phyloP scores from a whole-genome alignment of 495 filamentous ascomycete species.

The Aspergillus bridgeri region DNA sequence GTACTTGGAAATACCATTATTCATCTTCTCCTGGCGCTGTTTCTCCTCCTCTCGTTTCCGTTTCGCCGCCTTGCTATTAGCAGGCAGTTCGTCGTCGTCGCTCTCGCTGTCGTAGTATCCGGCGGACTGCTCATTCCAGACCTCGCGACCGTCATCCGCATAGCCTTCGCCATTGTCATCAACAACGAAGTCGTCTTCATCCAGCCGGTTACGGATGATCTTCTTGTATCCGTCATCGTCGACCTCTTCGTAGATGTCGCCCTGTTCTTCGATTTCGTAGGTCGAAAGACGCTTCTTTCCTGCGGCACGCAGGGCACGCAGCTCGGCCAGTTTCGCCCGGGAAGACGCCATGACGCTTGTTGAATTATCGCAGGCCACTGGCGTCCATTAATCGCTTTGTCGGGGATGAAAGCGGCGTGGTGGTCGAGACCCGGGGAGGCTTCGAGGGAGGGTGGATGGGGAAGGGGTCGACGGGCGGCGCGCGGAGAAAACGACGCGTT shows the following conservation, averaged over 20 bases:
- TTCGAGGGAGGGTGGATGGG: conserved; percentile 12
- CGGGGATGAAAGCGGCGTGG: neutral
- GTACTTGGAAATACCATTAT: conserved; percentile 89
- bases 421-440: conserved; percentile 3
- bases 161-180: conserved; percentile 93
- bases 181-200: conserved; percentile 95
- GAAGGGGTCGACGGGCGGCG: neutral
- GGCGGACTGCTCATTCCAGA: conserved; percentile 71
- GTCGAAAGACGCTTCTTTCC: conserved; percentile 86
- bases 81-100: conserved; percentile 65
- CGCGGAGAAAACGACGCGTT: conserved; percentile 20
- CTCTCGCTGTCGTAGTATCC: conserved; percentile 62
- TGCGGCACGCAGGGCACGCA: conserved; percentile 76
- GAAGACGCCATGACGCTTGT: conserved; percentile 33
- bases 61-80: conserved; percentile 71
- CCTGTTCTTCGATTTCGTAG: conserved; percentile 85
- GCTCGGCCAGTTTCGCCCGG: conserved; percentile 63
- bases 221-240: conserved; percentile 98
- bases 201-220: conserved; percentile 81
- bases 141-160: conserved; percentile 94
- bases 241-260: conserved; percentile 89
- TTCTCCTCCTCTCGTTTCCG: conserved; percentile 87
- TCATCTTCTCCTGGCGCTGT: conserved; percentile 78
- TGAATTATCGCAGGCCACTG: conserved; percentile 9
- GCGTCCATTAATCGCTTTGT: conserved; percentile 11